Conservation (phyloP, 148 eudicot genomes). For the Chenopodium suecicum region DNA sequence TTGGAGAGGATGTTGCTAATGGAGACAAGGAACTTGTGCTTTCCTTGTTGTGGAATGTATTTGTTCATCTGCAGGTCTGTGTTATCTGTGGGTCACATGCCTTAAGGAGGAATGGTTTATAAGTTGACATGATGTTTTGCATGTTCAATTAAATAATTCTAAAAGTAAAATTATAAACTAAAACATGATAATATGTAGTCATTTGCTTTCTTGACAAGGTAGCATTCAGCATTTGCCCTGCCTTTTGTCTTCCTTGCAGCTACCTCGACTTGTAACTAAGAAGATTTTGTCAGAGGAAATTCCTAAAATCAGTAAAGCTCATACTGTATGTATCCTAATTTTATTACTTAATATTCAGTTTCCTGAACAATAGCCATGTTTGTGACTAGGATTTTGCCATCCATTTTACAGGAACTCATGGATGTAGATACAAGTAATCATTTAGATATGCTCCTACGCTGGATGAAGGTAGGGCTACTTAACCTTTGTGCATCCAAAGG, state of each 20-base stretch:
- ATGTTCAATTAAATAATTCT: no score
- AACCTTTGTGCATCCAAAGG: neutral
- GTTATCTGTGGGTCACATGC: constrained; percentile 10
- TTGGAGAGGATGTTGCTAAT: constrained; percentile 66
- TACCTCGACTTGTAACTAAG: constrained; percentile 73
- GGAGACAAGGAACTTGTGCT: constrained; percentile 87
- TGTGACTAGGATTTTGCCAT: constrained; percentile 19
- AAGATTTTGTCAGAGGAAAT: constrained; percentile 57
- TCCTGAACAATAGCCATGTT: constrained; percentile 6
- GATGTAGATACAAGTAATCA: constrained; percentile 40
- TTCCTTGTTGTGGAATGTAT: constrained; percentile 87
- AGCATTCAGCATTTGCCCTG: constrained; percentile 5
- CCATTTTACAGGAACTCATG: constrained; percentile 49
- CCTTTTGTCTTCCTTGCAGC: constrained; percentile 45
- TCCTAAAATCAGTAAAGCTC: constrained; percentile 53
- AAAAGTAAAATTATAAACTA: no score
- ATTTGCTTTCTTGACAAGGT: neutral
- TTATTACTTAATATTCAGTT: neutral
- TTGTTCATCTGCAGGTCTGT: constrained; percentile 85
- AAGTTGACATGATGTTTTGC: neutral
- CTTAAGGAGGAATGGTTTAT: neutral
- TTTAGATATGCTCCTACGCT: constrained; percentile 77
- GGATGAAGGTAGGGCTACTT: constrained; percentile 71
- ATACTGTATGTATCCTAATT: constrained; percentile 42
- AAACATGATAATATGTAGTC: neutral